Base-by-base conservation (phyloP, 2,329 filamentous ascomycete species). In the Cordyceps farinosa region DNA sequence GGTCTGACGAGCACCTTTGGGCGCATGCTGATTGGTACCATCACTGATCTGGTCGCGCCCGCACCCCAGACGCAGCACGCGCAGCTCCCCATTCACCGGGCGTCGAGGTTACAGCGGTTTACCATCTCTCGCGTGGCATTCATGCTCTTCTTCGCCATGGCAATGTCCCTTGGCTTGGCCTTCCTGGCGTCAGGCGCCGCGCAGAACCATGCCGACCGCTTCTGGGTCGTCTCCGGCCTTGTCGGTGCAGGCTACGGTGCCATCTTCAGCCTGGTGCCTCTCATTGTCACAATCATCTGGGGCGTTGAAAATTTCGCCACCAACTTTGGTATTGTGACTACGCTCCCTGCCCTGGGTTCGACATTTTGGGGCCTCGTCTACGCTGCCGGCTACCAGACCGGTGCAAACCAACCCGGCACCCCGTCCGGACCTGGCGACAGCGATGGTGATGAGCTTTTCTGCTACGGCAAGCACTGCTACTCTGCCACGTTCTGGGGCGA, bases 301-400 rank as follows among this genome's bases (percentile, higher is more conserved):
- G 95, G 95, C 32, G 92, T 97, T 0, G 93, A 98, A 79, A 99
- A 98, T 74, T 98, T 99, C 73, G 95, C 92, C 64, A 99, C 95
- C 0, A 98, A 99, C 70, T 99, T 94, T 87, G 95, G 95, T 10
- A 93, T 98, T 65, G 87, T 98, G 8, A 92, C 93, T 48, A 95
- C 96, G 81, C 88, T 94, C 63, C 95, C 95, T 3, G 95, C 95
- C 0, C 77, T 90, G 0, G 95, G 94, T 0, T 92, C 94, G 0
- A 92, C 92, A 0, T 83, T 97, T 38, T 99, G 94, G 92, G 92
- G 93, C 0, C 75, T 95, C 0, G 79, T 97, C n/a, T 99, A 98
- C 74, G 91, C 90, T 6, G 84, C 82, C 0, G 87, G 91, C 2
- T 96, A 96, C 70, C 88, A 95, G 75, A 82, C 81, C 50, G 89